These are phyloP conservation scores for Fusarium armeniacum DNA, from an alignment of 2,329 filamentous ascomycete species.

Conservation along the genomic window DNA sequence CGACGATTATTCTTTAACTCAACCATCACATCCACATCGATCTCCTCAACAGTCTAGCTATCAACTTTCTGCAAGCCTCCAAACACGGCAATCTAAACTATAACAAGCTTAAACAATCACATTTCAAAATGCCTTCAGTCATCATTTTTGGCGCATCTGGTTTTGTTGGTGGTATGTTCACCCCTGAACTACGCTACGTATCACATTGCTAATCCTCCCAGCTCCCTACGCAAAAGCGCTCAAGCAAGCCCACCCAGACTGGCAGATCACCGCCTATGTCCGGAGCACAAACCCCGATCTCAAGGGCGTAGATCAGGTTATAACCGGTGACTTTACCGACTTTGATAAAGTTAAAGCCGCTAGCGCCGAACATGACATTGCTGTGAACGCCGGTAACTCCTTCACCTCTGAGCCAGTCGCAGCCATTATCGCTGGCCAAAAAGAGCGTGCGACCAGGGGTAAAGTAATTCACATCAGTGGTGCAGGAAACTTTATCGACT, in stretches of 20 bases:
- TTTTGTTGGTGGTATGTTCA: conserved; percentile 15
- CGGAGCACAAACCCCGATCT: background rate
- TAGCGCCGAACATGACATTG: conserved; percentile 14
- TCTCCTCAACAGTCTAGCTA: no score
- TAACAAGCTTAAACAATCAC: background rate
- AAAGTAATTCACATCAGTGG: conserved; percentile 16
- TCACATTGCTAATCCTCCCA: accelerated
- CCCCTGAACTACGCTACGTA: background rate
- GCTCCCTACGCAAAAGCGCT: conserved; percentile 15
- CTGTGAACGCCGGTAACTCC: conserved; percentile 16
- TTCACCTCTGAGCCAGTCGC: conserved; percentile 5
- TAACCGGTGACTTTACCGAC: conserved; percentile 10
- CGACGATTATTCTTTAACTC: accelerated
- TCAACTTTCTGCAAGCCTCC: accelerated
- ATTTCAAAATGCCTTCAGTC: conserved; percentile 13
- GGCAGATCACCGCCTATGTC: conserved; percentile 16
- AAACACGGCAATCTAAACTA: background rate
- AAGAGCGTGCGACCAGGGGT: background rate
- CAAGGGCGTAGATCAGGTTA: background rate
- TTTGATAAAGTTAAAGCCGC: conserved; percentile 13
- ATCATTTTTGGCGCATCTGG: conserved; percentile 26
- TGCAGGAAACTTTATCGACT: conserved; percentile 18
- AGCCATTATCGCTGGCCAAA: conserved; percentile 13
- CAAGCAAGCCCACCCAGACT: conserved; percentile 22
- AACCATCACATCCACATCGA: background rate